Conservation (phyloP, 495 filamentous ascomycete species). For the Aspergillus ostianus region DNA sequence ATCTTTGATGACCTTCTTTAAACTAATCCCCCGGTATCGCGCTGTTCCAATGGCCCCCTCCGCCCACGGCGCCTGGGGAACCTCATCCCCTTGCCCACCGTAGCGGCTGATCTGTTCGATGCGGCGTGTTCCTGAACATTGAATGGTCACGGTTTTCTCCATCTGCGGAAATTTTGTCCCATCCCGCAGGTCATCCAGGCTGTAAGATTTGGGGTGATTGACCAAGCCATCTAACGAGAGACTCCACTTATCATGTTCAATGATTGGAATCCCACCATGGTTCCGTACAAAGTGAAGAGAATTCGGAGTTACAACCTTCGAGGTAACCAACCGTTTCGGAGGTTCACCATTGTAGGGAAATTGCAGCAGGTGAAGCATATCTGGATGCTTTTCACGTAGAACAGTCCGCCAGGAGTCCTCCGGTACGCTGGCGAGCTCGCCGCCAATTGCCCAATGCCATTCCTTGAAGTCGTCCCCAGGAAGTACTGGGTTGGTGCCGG, state of each 20-base stretch:
- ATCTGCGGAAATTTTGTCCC: constrained; percentile 54
- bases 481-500: constrained; percentile 61
- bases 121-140: constrained; percentile 66
- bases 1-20: constrained; percentile 66
- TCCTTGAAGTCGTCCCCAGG: constrained; percentile 62
- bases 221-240: constrained; percentile 58
- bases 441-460: constrained; percentile 61
- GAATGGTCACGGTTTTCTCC: constrained; percentile 56
- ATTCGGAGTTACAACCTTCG: constrained; percentile 58
- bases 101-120: constrained; percentile 65
- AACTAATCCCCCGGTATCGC: constrained; percentile 56
- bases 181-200: constrained; percentile 55
- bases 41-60: constrained; percentile 69
- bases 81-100: constrained; percentile 64
- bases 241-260: constrained; percentile 51
- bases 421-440: constrained; percentile 44
- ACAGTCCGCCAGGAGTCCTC: constrained; percentile 60
- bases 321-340: constrained; percentile 47
- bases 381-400: constrained; percentile 56
- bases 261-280: constrained; percentile 63
- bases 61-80: constrained; percentile 66
- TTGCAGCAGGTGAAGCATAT: constrained; percentile 67
- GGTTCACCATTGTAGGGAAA: constrained; percentile 74
- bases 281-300: constrained; percentile 64
- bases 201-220: constrained; percentile 50